Evolutionary conservation across 176 grass and related monocot genomes (phyloP).

Genomic region (Calamus simplicifolius): DNA sequence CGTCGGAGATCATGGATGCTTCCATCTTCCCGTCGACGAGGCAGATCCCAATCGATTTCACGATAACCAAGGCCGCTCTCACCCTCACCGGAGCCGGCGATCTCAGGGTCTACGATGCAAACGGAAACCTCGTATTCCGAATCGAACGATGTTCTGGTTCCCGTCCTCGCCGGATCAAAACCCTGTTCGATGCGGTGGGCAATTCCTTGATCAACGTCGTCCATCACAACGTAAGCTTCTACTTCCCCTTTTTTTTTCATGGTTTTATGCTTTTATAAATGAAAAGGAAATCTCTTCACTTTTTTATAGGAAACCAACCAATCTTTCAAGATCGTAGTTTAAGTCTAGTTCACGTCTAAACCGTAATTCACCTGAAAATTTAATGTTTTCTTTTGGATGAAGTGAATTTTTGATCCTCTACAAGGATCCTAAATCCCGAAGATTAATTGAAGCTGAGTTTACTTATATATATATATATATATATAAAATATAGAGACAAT

Average conservation of each 20-base stretch:
- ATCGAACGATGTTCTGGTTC: background rate
- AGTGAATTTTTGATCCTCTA: too few relatives aligned
- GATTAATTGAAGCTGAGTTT: too few relatives aligned
- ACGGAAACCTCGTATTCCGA: conserved; percentile 31
- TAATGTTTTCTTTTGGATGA: too few relatives aligned
- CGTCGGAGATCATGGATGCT: background rate
- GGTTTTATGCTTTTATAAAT: background rate
- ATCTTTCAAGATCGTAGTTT: too few relatives aligned
- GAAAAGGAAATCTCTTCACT: background rate
- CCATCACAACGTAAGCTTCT: conserved; percentile 17
- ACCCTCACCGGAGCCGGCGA: conserved; percentile 3
- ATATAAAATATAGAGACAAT: too few relatives aligned
- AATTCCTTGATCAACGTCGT: conserved; percentile 33
- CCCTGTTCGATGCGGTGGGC: conserved; percentile 40
- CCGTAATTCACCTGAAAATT: too few relatives aligned
- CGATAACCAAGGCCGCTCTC: conserved; percentile 26
- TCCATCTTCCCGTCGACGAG: conserved; percentile 4
- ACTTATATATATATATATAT: too few relatives aligned
- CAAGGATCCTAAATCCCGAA: too few relatives aligned
- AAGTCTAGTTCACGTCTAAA: too few relatives aligned
- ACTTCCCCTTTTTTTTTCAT: background rate
- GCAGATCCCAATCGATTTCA: conserved; percentile 43
- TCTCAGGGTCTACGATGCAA: conserved; percentile 37
- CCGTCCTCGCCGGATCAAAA: conserved; percentile 7
- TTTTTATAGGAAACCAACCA: too few relatives aligned